Evolutionary conservation across 1,139 yeast genomes (phyloP).

Genomic region (Diutina catenulata): DNA sequence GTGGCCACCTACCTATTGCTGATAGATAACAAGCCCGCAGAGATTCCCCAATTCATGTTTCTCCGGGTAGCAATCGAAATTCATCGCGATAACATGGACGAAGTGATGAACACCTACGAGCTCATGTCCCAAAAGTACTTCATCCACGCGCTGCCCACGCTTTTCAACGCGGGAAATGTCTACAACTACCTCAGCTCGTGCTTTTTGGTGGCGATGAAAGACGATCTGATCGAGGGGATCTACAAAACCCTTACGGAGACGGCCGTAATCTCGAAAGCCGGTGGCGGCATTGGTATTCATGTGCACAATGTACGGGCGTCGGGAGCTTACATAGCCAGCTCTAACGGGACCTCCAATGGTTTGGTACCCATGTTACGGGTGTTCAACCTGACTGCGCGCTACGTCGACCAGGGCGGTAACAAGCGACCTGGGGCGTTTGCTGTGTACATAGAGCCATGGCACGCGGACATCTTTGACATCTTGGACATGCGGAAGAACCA

Average conservation of each 20-base stretch:
- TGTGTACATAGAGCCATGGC: conserved; percentile 86
- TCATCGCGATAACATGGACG: conserved; percentile 62
- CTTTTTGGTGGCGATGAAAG: conserved; percentile 80
- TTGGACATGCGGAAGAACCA: conserved; percentile 80
- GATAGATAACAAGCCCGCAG: conserved; percentile 63
- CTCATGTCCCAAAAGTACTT: conserved; percentile 76
- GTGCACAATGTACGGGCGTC: conserved; percentile 76
- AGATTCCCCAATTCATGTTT: conserved; percentile 82
- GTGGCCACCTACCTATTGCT: conserved; percentile 74
- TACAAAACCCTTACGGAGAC: conserved; percentile 78
- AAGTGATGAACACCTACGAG: conserved; percentile 70
- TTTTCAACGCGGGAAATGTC: conserved; percentile 86
- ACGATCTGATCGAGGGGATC: conserved; percentile 78
- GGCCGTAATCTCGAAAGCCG: conserved; percentile 79
- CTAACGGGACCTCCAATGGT: conserved; percentile 84
- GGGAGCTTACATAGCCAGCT: conserved; percentile 81
- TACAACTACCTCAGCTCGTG: conserved; percentile 82
- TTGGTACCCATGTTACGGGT: conserved; percentile 85
- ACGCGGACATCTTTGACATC: conserved; percentile 74
- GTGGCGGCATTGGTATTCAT: conserved; percentile 86
- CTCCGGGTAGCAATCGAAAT: conserved; percentile 88
- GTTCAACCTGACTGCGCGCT: conserved; percentile 82
- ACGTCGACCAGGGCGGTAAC: conserved; percentile 91
- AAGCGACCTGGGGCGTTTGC: conserved; percentile 94
- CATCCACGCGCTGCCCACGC: conserved; percentile 84